A percentile compares a stretch with the other conserved stretches of the same genome.
Conservation (phyloP, 1,139 yeast species). For the Lodderomyces oxycetoniae region DNA sequence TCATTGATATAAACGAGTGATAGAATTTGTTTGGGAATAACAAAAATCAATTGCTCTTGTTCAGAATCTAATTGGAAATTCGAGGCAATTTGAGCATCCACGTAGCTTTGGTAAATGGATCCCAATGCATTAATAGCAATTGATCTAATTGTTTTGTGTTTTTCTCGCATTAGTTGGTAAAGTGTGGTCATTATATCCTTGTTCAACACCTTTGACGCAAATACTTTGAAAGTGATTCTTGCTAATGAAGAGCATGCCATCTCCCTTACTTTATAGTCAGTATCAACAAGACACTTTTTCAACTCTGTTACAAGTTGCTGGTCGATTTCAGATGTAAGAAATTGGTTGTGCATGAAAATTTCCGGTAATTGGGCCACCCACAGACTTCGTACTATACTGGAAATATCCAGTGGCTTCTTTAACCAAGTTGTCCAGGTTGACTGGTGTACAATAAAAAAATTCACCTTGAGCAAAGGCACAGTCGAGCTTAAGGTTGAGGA, state of each 20-base stretch:
- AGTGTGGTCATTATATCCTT: conserved; percentile 49
- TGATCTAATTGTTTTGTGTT: conserved; percentile 59
- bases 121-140: conserved; percentile 56
- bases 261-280: conserved; percentile 69
- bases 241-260: conserved; percentile 51
- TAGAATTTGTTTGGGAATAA: conserved; percentile 65
- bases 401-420: conserved; percentile 66
- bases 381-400: conserved; percentile 55
- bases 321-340: conserved; percentile 46
- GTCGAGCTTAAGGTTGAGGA: conserved; percentile 22
- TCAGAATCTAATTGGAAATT: conserved; percentile 16
- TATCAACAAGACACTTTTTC: conserved; percentile 66
- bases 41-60: conserved; percentile 32
- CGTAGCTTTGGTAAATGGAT: conserved; percentile 43
- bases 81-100: conserved; percentile 13
- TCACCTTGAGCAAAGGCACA: conserved; percentile 27
- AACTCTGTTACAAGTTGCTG: conserved; percentile 55
- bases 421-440: conserved; percentile 68
- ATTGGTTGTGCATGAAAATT: conserved; percentile 28
- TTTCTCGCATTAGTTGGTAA: conserved; percentile 66
- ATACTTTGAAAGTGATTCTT: conserved; percentile 33
- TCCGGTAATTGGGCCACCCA: conserved; percentile 61
- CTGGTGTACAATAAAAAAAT: conserved; percentile 56
- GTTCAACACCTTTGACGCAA: conserved; percentile 43
- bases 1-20: conserved; percentile 75